phyloP scores from a whole-genome alignment of 1,284 basidiomycete genomes.

The Boletus mariae region DNA sequence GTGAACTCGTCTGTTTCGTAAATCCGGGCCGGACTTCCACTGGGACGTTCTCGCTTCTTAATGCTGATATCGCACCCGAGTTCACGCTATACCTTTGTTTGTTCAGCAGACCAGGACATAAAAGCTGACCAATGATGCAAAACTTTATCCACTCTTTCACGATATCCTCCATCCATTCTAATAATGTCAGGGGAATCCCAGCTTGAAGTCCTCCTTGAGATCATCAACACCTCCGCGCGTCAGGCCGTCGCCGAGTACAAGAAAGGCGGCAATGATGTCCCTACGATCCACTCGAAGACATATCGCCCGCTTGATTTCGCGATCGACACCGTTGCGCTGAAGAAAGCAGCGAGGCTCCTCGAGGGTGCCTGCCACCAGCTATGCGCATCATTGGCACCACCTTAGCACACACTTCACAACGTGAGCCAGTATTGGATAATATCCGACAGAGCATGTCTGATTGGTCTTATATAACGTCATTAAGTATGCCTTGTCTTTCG shows the following conservation, averaged over 20 bases:
- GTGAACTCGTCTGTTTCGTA: too few relatives aligned
- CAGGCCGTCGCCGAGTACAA: constrained; percentile 31
- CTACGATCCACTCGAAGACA: constrained; percentile 21
- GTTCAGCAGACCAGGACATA: too few relatives aligned
- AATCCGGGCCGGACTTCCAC: too few relatives aligned
- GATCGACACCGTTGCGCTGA: constrained; percentile 19
- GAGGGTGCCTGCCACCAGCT: constrained; percentile 29
- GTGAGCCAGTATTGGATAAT: constrained; percentile 12
- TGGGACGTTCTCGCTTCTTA: too few relatives aligned
- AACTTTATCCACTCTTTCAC: background rate
- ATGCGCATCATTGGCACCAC: constrained; percentile 29
- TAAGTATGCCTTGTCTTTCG: constrained; percentile 21
- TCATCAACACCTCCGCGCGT: constrained; percentile 24
- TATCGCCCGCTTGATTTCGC: constrained; percentile 26
- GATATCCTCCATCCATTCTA: background rate
- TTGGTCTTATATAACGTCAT: background rate
- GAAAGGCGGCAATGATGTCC: constrained; percentile 19
- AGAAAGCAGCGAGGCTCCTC: constrained; percentile 28
- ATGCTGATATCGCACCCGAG: too few relatives aligned
- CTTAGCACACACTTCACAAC: constrained; percentile 28
- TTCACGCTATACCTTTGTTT: too few relatives aligned
- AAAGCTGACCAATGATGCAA: too few relatives aligned
- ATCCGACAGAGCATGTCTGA: background rate
- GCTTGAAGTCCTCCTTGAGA: constrained; percentile 23
- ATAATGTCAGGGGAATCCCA: constrained; percentile 27